Evolutionary conservation across 1,139 yeast species (phyloP), one percentile per base, ranked within the genome.

Genomic region (Lodderomyces pseudojiufengensis): DNA sequence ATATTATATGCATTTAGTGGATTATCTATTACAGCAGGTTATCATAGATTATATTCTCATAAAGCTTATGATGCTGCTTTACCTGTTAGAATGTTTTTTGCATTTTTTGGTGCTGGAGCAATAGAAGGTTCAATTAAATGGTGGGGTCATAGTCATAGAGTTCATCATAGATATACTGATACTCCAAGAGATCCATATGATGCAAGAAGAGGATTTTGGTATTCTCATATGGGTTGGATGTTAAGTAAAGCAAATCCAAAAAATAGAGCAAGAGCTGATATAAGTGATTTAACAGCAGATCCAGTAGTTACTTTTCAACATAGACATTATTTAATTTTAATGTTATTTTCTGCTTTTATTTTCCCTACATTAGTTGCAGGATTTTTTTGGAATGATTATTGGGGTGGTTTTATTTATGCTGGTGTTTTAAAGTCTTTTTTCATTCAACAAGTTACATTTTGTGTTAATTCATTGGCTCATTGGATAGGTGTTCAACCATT

Each of bases 141-240:
- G 98, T 92, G 98, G 98, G 81, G 94, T 37, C 96, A 92, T 60
- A 84, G 94, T 38, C 98, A 92, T 70, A 81, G 98, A 72, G 78
- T 94, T 46, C 98, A 92, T 68, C 98, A 92, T 71, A 78, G 98
- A 65, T 92, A 84, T 71, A 92, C 97, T 11, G 98, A 92, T 66
- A 92, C 98, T 32, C 73, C 80, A 45, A 84, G 95, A 74, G 98
- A 92, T 63, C 98, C 98, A 38, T 94, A 92, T 63, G 95, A 88
- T 56, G 98, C 97, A 33, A 81, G 95, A 69, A 77, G 78, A 52
- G 98, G 98, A 18, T 84, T 92, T 67, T 86, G 95, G 94, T 90
- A 74, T 66, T 81, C 95, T 26, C 98, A 92, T 72, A 72, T 92
- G 75, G 97, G 97, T 34, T 92, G 98, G 98, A 90, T 92, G 97